phyloP scores from a whole-genome alignment of 139 green algal genomes.

The Mesotaenium endlicherianum region DNA sequence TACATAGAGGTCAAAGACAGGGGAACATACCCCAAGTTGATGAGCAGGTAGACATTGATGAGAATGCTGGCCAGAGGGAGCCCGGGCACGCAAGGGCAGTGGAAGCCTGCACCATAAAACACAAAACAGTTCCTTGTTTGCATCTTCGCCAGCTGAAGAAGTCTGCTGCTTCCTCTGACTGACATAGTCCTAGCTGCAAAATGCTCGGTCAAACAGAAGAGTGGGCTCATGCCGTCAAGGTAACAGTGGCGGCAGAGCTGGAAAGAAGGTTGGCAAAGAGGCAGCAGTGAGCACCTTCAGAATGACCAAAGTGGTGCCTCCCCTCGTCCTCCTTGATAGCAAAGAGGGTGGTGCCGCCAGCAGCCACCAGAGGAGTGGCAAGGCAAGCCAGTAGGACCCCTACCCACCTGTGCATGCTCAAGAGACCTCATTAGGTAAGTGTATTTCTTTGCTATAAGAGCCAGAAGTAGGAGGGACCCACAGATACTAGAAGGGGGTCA shows the following conservation, averaged over 20 bases:
- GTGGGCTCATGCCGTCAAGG: not conserved
- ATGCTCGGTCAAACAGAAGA: not conserved
- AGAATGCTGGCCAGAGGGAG: slow-evolving; percentile 45
- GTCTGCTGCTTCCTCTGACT: not conserved
- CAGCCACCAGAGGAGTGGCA: not conserved
- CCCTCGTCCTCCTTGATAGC: slow-evolving; percentile 4
- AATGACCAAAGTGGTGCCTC: not conserved
- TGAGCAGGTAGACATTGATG: slow-evolving; percentile 47
- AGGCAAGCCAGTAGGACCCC: not conserved
- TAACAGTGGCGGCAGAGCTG: not conserved
- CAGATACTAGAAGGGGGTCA: not conserved
- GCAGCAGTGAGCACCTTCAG: not conserved
- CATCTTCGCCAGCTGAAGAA: not conserved
- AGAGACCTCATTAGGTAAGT: not conserved
- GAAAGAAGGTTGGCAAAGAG: not conserved
- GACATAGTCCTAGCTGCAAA: not conserved
- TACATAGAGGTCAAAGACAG: not conserved
- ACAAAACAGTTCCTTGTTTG: not conserved
- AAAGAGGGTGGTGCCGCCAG: not conserved
- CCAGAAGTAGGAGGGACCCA: not conserved
- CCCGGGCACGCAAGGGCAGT: slow-evolving; percentile 37
- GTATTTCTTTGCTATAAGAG: not conserved
- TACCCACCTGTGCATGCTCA: not conserved
- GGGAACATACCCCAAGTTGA: slow-evolving; percentile 14
- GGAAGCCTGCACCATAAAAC: slow-evolving; percentile 14